Conservation (phyloP, 345 rosid genomes). For the Gossypium mustelinum region DNA sequence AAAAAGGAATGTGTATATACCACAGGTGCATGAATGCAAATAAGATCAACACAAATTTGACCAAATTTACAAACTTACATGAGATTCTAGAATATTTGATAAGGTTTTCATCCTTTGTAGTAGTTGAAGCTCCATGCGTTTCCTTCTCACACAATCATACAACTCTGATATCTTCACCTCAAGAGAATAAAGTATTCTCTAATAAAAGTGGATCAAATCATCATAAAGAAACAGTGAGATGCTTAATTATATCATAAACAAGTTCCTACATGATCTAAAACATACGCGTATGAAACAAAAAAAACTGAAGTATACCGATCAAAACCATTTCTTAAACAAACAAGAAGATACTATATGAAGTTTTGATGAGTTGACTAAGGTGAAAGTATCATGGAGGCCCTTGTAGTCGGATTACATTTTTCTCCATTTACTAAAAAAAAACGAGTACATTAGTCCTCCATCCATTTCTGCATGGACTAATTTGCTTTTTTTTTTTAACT, state of each 20-base stretch:
- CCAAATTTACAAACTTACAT: constrained; percentile 42
- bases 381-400: no score
- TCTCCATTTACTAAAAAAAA: no score
- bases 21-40: neutral
- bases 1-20: neutral
- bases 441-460: no score
- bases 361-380: no score
- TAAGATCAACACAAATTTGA: neutral
- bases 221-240: neutral
- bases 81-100: constrained; percentile 53
- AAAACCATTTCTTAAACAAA: no score
- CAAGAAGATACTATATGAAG: no score
- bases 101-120: constrained; percentile 41
- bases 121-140: constrained; percentile 47
- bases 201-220: constrained; percentile 19
- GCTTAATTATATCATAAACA: neutral
- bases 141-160: constrained; percentile 53
- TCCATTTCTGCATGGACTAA: no score
- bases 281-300: no score
- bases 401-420: no score
- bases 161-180: constrained; percentile 53
- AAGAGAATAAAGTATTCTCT: constrained; percentile 61
- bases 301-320: no score
- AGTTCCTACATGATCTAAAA: neutral
- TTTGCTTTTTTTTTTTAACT: no score